Percentiles rank a stretch among this genome's conserved stretches.
Evolutionary conservation across 176 grass and related monocot genomes (phyloP).

Genomic region (Tuctoria greenei): DNA sequence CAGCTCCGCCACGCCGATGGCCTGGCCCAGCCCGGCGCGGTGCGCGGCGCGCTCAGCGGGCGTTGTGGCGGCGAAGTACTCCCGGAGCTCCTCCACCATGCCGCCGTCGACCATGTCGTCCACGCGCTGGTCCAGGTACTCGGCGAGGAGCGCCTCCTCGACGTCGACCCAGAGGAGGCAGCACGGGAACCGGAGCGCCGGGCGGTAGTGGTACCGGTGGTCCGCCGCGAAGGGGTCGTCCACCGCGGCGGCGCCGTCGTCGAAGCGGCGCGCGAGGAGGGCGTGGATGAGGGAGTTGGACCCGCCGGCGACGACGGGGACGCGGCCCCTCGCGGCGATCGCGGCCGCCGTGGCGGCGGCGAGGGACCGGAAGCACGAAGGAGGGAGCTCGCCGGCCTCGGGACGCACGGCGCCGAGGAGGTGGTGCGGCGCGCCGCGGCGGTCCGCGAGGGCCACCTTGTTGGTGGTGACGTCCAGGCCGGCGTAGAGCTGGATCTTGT

Average conservation of each 20-base stretch:
- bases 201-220: neutral
- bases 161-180: conserved; percentile 80
- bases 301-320: conserved; percentile 68
- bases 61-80: conserved; percentile 49
- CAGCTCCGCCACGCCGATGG: conserved; percentile 80
- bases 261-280: conserved; percentile 40
- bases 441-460: conserved; percentile 51
- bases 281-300: conserved; percentile 84
- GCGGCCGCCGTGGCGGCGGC: conserved; percentile 7
- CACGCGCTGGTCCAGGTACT: conserved; percentile 68
- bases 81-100: conserved; percentile 66
- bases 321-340: conserved; percentile 14
- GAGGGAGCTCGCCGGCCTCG: conserved; percentile 51
- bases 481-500: conserved; percentile 77
- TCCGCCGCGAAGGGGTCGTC: conserved; percentile 43
- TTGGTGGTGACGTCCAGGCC: conserved; percentile 84
- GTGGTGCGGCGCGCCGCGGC: conserved; percentile 69
- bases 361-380: conserved; percentile 34
- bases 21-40: conserved; percentile 57
- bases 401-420: conserved; percentile 57
- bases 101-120: conserved; percentile 69
- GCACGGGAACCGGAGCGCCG: conserved; percentile 45
- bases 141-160: conserved; percentile 40
- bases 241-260: neutral
- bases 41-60: conserved; percentile 27